Conservation (phyloP, 2,329 filamentous ascomycete genomes). For the Ploettnerulaceae sp. region DNA sequence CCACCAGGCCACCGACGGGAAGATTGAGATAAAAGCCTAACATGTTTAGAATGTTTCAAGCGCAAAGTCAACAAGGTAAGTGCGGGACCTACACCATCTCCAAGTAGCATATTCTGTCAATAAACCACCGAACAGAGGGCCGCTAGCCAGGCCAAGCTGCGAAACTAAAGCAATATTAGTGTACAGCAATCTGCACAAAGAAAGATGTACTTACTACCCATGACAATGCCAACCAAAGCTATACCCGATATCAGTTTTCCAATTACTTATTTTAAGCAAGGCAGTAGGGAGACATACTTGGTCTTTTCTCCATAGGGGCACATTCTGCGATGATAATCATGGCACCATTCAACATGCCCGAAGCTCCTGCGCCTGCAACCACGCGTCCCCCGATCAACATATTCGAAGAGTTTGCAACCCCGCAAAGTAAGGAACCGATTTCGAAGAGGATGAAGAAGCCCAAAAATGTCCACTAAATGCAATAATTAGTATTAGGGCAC, state of each 20-base stretch:
- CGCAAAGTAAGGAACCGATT: conserved; percentile 50
- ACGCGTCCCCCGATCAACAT: conserved; percentile 53
- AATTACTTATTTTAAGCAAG: too few species aligned
- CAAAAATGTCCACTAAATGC: background rate
- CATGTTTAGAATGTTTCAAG: background rate
- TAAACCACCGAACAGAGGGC: background rate
- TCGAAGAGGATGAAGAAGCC: conserved; percentile 46
- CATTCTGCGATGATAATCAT: conserved; percentile 45
- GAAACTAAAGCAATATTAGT: background rate
- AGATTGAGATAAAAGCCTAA: background rate
- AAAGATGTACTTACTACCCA: background rate
- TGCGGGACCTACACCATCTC: background rate
- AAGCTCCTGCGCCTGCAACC: conserved; percentile 47
- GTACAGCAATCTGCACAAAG: too few species aligned
- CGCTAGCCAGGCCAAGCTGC: background rate
- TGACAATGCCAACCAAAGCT: conserved; percentile 1
- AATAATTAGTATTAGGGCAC: background rate
- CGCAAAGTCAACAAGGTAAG: too few species aligned
- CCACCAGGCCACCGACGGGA: background rate
- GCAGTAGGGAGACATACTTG: too few species aligned
- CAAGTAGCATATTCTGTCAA: background rate
- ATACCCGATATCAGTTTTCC: too few species aligned
- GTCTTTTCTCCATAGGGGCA: conserved; percentile 17
- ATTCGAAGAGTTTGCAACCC: conserved; percentile 41
- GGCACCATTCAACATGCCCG: conserved; percentile 46